These are phyloP conservation scores for Globisporangium alternatum DNA, from an alignment of 352 stramenopile genomes.

Conservation along the genomic window DNA sequence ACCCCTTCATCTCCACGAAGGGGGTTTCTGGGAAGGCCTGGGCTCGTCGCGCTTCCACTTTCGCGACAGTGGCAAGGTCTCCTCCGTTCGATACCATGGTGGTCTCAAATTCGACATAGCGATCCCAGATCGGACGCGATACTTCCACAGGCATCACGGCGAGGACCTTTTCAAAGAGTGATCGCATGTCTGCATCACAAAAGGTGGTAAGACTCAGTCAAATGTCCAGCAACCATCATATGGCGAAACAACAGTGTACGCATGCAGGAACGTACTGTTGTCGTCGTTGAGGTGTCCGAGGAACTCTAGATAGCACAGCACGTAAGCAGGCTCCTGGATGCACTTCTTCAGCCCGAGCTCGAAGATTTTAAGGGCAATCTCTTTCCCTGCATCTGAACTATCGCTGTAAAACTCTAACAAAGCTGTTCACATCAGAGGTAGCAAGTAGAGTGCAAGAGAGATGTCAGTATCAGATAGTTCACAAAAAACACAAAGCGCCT, in stretches of 20 bases:
- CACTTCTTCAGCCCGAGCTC: slow-evolving; percentile 87
- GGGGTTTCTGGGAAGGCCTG: slow-evolving; percentile 73
- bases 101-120: slow-evolving; percentile 86
- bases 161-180: slow-evolving; percentile 86
- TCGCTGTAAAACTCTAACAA: slow-evolving; percentile 87
- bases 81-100: slow-evolving; percentile 83
- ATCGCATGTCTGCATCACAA: slow-evolving; percentile 72
- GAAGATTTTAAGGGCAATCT: slow-evolving; percentile 89
- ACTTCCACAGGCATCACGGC: slow-evolving; percentile 80
- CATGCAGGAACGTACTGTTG: slow-evolving; percentile 60
- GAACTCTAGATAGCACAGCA: slow-evolving; percentile 86
- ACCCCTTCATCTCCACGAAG: slow-evolving; percentile 79
- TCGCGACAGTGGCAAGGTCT: slow-evolving; percentile 78
- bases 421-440: slow-evolving; percentile 27
- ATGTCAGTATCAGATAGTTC: slow-evolving; percentile 10
- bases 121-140: slow-evolving; percentile 82
- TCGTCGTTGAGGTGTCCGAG: slow-evolving; percentile 86
- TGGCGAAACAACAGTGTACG: background rate
- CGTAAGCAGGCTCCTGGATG: slow-evolving; percentile 83
- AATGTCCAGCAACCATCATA: slow-evolving; percentile 1
- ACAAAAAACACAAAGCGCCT: background rate
- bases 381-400: slow-evolving; percentile 74
- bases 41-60: slow-evolving; percentile 75
- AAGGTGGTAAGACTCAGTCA: background rate
- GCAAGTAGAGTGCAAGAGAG: slow-evolving; percentile 3